These are phyloP conservation scores for Calycina marina DNA, from an alignment of 2,329 filamentous ascomycete genomes.

Conservation along the genomic window DNA sequence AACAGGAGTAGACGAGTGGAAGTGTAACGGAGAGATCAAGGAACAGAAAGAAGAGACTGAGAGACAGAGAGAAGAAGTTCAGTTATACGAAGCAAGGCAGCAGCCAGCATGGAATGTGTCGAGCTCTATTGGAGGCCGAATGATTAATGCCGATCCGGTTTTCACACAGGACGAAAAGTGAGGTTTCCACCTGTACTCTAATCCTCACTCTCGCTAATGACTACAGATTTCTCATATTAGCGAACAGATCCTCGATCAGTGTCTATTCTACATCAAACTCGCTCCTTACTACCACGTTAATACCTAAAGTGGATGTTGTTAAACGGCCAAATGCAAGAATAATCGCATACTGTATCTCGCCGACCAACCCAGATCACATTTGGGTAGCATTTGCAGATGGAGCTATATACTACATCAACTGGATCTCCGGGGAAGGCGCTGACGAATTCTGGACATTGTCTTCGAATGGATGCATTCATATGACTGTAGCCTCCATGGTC, in stretches of 20 bases:
- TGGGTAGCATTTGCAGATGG: slow-evolving; percentile 49
- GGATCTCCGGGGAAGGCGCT: slow-evolving; percentile 33
- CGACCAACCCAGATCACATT: slow-evolving; percentile 30
- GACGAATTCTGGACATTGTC: slow-evolving; percentile 27
- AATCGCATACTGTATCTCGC: slow-evolving; percentile 28
- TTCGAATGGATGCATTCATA: slow-evolving; percentile 21
- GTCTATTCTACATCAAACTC: slow-evolving; percentile 74
- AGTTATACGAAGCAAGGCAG: too few relatives aligned
- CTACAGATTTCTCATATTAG: slow-evolving; percentile 52
- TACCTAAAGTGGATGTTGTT: slow-evolving; percentile 23
- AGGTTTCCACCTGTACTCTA: slow-evolving; percentile 16
- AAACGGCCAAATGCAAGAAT: slow-evolving; percentile 18
- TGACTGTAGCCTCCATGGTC: slow-evolving; percentile 23
- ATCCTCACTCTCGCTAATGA: slow-evolving; percentile 7
- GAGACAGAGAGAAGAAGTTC: slow-evolving; percentile 5
- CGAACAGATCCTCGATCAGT: slow-evolving; percentile 60
- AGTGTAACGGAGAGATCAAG: slow-evolving; percentile 1
- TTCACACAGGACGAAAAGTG: slow-evolving; percentile 47
- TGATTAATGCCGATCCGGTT: slow-evolving; percentile 49
- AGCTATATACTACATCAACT: slow-evolving; percentile 41
- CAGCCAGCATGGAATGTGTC: slow-evolving; percentile 41
- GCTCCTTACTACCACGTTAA: slow-evolving; percentile 59
- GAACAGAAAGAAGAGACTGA: not conserved
- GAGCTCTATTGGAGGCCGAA: slow-evolving; percentile 48
- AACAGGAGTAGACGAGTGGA: not conserved